phyloP scores from a whole-genome alignment of 495 filamentous ascomycete genomes.

The Penicillium diatomitis region DNA sequence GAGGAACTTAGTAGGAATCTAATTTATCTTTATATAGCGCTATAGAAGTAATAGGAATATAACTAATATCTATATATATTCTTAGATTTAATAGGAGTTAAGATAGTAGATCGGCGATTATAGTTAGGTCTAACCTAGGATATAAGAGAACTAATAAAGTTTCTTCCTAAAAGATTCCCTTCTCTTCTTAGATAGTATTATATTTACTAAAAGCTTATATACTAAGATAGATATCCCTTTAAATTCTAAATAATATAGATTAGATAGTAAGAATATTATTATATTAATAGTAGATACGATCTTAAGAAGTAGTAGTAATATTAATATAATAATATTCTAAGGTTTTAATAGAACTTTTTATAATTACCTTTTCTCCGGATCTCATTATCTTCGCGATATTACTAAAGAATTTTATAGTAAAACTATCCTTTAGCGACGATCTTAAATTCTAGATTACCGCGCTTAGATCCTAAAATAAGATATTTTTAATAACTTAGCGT shows the following conservation, averaged over 20 bases:
- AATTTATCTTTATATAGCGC: no score
- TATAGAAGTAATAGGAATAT: no score
- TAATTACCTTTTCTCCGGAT: background rate
- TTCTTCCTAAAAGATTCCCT: background rate
- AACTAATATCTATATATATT: background rate
- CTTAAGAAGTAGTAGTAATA: background rate
- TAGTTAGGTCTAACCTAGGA: background rate
- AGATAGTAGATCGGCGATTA: background rate
- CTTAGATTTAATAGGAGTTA: no score
- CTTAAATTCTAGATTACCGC: background rate
- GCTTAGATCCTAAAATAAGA: background rate
- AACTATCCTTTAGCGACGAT: background rate
- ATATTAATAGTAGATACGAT: background rate
- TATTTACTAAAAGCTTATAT: background rate
- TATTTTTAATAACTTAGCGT: background rate
- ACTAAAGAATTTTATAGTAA: background rate
- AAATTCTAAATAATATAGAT: background rate
- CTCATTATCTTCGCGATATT: background rate
- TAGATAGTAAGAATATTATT: background rate
- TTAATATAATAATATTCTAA: background rate
- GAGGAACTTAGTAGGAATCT: no score
- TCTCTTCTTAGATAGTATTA: background rate
- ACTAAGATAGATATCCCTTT: background rate
- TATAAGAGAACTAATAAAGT: background rate
- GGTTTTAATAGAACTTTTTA: background rate